These are phyloP conservation scores for Quercus lobata DNA, from an alignment of 331 rosid genomes.

Conservation along the genomic window DNA sequence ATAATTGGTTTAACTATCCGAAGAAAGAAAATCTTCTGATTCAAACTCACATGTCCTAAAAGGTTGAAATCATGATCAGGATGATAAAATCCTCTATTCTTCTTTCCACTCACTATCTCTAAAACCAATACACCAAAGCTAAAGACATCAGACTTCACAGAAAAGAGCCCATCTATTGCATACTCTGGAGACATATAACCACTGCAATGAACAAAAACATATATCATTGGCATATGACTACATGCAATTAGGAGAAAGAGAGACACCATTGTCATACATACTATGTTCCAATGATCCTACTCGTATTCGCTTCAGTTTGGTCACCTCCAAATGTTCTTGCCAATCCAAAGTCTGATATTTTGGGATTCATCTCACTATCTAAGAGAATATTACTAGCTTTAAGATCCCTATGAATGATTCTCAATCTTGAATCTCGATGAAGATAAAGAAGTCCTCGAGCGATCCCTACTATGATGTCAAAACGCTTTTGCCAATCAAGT, in stretches of 20 bases:
- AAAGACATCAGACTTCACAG: slow-evolving; percentile 50
- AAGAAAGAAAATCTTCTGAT: neutral
- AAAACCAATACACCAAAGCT: slow-evolving; percentile 58
- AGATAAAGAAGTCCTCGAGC: slow-evolving; percentile 44
- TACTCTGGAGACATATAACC: slow-evolving; percentile 65
- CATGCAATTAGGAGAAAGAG: neutral
- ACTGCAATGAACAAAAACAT: slow-evolving; percentile 22
- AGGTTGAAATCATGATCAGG: slow-evolving; percentile 56
- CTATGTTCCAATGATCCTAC: slow-evolving; percentile 37
- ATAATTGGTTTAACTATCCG: neutral
- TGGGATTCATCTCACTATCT: slow-evolving; percentile 38
- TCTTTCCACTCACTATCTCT: slow-evolving; percentile 56
- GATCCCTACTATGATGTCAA: slow-evolving; percentile 32
- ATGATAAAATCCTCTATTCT: slow-evolving; percentile 52
- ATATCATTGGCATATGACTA: neutral
- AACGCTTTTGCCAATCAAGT: slow-evolving; percentile 35
- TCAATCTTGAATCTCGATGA: slow-evolving; percentile 40
- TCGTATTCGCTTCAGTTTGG: slow-evolving; percentile 31
- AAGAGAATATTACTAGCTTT: slow-evolving; percentile 41
- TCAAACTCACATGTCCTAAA: slow-evolving; percentile 51
- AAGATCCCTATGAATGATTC: slow-evolving; percentile 40
- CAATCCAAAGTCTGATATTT: slow-evolving; percentile 47
- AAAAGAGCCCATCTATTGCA: slow-evolving; percentile 47
- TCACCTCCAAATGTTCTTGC: slow-evolving; percentile 32
- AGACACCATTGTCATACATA: neutral